Base-by-base conservation (phyloP, 2,329 filamentous ascomycete species). In the Nemania abortiva region DNA sequence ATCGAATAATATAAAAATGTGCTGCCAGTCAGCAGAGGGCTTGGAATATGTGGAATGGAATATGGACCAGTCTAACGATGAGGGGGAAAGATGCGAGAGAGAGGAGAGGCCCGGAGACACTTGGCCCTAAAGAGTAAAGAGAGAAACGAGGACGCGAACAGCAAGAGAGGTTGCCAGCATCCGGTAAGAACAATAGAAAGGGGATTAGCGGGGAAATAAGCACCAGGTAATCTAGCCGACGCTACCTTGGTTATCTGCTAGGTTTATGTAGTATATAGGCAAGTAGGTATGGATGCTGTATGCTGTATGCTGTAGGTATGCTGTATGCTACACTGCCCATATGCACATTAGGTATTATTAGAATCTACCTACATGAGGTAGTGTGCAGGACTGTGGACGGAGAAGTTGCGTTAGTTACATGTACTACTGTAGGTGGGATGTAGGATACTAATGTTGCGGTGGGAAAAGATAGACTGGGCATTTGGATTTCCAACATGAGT, bases 11-110 rank as follows among this genome's bases (percentile, higher is more conserved):
- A 58, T 37, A 50, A 57, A 57, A 61, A 50, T 53, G 69, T 65
- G 70, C 70, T 65, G 60, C 61, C 66, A 65, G 72, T 74, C 72
- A 74, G 74, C 69, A 65, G 72, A 70, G 75, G 73, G 71, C 71
- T 74, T 73, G 72, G 70, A 34, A 68, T 37, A 37, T 37, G 34
- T 73, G 72, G 70, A 34, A 69, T 37, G 11, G 7, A 27, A 11
- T 70, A 72, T 72, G 67, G 60, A 58, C 58, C 39, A 53, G 34
- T 29, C 55, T 64, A 63, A 57, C 62, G 62, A 68, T 57, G 55
- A 60, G 65, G 65, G 58, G 61, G 45, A 39, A 59, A 62, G 62
- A 58, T 62, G 63, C 42, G 53, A 61, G 62, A 69, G 66, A 63
- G 39, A 63, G 57, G 53, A 50, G 65, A 66, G 56, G 58, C 60